These are phyloP conservation scores for Pouteria campechiana DNA, from an alignment of 179 eudicot genomes.

Conservation along the genomic window DNA sequence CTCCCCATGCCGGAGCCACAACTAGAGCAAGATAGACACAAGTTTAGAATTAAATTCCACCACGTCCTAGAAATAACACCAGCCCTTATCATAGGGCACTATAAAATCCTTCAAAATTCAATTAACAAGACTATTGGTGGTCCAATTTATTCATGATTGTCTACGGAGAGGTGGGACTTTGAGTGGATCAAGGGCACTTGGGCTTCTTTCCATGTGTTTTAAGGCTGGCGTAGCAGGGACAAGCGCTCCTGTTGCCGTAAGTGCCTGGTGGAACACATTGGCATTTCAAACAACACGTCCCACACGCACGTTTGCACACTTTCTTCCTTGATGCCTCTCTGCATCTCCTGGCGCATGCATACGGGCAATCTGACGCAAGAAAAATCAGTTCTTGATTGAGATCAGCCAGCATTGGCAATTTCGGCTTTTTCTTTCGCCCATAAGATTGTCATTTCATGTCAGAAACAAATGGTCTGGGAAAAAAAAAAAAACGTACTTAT, in stretches of 20 bases:
- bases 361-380: constrained; percentile 31
- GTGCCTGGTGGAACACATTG: constrained; percentile 64
- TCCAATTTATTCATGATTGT: constrained; percentile 14
- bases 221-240: constrained; percentile 61
- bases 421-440: too few species aligned
- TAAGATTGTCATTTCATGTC: too few species aligned
- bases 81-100: too few species aligned
- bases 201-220: constrained; percentile 42
- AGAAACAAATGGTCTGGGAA: too few species aligned
- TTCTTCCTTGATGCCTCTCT: constrained; percentile 44
- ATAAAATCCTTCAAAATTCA: too few species aligned
- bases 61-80: too few species aligned
- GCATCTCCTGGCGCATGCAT: constrained; percentile 52
- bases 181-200: constrained; percentile 49
- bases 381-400: neutral
- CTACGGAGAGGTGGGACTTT: constrained; percentile 25
- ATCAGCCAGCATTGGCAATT: too few species aligned
- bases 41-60: too few species aligned
- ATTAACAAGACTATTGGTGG: too few species aligned
- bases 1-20: too few species aligned
- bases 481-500: too few species aligned
- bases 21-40: too few species aligned
- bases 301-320: constrained; percentile 47
- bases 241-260: constrained; percentile 33
- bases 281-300: constrained; percentile 42